Base-by-base conservation (phyloP, 2,329 filamentous ascomycete species). In the Fusarium nanum region DNA sequence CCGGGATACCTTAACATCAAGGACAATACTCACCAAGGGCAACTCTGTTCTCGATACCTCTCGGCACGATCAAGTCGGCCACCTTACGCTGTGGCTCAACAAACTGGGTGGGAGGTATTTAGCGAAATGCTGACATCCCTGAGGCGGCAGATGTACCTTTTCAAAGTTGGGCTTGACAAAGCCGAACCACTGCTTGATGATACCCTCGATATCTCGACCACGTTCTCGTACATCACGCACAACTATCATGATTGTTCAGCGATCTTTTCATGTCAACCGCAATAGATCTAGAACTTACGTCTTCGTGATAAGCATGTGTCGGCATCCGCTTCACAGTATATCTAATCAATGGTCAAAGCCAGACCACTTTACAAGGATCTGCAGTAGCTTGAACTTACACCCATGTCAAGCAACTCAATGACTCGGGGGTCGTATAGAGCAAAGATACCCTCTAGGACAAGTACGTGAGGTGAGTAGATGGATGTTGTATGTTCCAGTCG, bases 111-210 rank as follows among this genome's bases (percentile, higher is more conserved):
- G n/a, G 9, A 10, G 13, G 27, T 30, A 18, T 32, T 75, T 27
- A 77, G 65, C n/a, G n/a, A 18, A 25, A 20, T 6, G 3, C n/a
- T 12, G 40, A 14, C 20, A 10, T 41, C n/a, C n/a, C 7, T 22
- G 16, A 13, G 18, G 27, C 6, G 14, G 25, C 28, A 11, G 5
- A 22, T 75, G 58, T 76, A 86, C 87, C 81, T 92, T 93, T 79
- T 95, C 92, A 75, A 97, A 98, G 76, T 98, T 98, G 5, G 96
- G 96, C 81, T 99, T 99, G 45, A 99, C 96, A 78, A 92, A 99
- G 13, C 83, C 84, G 78, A 98, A 98, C 96, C 96, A 99, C 79
- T 99, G 96, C 81, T 98, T 98, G 79, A 99, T 94, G 76, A 94
- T 95, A 42, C 96, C 96, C 77, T 98, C 92, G 60, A 98, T 92